phyloP scores from a whole-genome alignment of 2,329 filamentous ascomycete genomes.

The Orbilia javanica region DNA sequence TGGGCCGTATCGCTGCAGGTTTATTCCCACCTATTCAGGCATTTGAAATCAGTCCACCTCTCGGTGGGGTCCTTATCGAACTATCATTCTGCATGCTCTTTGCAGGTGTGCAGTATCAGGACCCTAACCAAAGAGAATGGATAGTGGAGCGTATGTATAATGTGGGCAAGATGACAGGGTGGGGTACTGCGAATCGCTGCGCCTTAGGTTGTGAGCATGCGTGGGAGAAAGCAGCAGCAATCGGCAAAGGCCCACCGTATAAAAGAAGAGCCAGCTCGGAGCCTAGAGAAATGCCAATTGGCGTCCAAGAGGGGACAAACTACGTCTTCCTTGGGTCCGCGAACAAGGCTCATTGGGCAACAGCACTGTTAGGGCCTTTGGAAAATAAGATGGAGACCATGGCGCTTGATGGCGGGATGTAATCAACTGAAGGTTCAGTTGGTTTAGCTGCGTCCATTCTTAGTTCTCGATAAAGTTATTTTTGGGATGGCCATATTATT shows the following conservation, averaged over 20 bases:
- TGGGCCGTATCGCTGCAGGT: constrained; percentile 85
- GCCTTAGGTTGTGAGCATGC: constrained; percentile 84
- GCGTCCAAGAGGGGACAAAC: constrained; percentile 28
- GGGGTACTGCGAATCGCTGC: constrained; percentile 85
- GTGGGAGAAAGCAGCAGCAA: constrained; percentile 81
- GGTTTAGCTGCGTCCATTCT: background rate
- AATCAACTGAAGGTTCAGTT: background rate
- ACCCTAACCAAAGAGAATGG: constrained; percentile 80
- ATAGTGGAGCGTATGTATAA: constrained; percentile 79
- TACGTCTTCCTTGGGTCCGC: constrained; percentile 53
- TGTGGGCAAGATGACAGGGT: constrained; percentile 84
- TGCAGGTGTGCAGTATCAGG: constrained; percentile 82
- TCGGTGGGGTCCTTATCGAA: constrained; percentile 86
- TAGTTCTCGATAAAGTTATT: background rate
- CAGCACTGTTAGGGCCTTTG: constrained; percentile 38
- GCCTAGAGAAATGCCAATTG: constrained; percentile 49
- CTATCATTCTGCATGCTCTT: constrained; percentile 86
- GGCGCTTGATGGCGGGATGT: constrained; percentile 20
- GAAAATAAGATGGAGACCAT: constrained; percentile 48
- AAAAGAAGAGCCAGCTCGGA: constrained; percentile 55
- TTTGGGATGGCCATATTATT: background rate
- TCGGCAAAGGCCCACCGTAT: constrained; percentile 83
- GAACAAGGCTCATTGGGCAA: constrained; percentile 56
- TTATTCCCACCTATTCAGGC: constrained; percentile 71
- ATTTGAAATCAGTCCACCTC: constrained; percentile 77